Evolutionary conservation across 495 filamentous ascomycete species (phyloP).

Genomic region (Ramalina intermedia): DNA sequence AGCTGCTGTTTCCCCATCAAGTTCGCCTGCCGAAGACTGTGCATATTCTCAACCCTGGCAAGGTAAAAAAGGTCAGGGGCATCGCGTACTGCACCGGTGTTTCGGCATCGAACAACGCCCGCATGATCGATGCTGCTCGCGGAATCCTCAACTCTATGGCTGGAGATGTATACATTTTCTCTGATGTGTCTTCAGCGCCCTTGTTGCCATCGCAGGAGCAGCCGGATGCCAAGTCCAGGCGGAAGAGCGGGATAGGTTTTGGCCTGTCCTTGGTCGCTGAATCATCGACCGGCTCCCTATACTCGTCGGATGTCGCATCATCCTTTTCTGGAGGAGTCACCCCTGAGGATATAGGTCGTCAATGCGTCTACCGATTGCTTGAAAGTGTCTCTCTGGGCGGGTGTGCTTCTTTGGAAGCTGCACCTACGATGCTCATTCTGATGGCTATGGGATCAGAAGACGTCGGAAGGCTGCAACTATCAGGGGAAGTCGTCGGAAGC

Average conservation of each 20-base stretch:
- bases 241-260: slow-evolving; percentile 71
- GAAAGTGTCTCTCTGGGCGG: slow-evolving; percentile 72
- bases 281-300: slow-evolving; percentile 69
- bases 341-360: slow-evolving; percentile 79
- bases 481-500: slow-evolving; percentile 60
- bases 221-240: slow-evolving; percentile 43
- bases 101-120: slow-evolving; percentile 76
- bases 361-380: slow-evolving; percentile 78
- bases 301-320: slow-evolving; percentile 72
- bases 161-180: slow-evolving; percentile 75
- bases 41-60: slow-evolving; percentile 70
- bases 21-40: slow-evolving; percentile 86
- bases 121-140: slow-evolving; percentile 84
- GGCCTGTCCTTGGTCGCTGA: slow-evolving; percentile 84
- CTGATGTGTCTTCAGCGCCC: slow-evolving; percentile 60
- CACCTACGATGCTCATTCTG: slow-evolving; percentile 57
- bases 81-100: slow-evolving; percentile 89
- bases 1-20: slow-evolving; percentile 82
- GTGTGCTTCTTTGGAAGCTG: slow-evolving; percentile 56
- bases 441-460: slow-evolving; percentile 92
- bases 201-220: slow-evolving; percentile 48
- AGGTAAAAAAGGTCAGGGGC: slow-evolving; percentile 78
- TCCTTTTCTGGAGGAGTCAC: slow-evolving; percentile 67
- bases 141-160: slow-evolving; percentile 76
- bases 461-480: slow-evolving; percentile 46